Evolutionary conservation across 331 rosid genomes (phyloP).

Genomic region (Quercus tomentella): DNA sequence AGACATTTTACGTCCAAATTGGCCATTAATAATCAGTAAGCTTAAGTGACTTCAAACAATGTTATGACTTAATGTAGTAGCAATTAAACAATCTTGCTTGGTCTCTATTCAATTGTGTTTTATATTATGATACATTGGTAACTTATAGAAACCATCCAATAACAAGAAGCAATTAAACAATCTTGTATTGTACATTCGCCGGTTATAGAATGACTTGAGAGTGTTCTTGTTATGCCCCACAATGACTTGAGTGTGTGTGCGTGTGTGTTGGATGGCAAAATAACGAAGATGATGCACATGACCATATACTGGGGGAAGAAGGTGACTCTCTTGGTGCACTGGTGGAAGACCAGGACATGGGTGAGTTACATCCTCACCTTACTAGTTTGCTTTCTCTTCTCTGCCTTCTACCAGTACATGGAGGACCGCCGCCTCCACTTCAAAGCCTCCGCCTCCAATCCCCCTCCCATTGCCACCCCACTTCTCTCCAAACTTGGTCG

Average conservation of each 20-base stretch:
- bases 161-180: background rate
- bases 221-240: background rate
- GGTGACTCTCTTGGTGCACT: slow-evolving; percentile 3
- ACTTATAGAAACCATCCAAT: too few relatives aligned
- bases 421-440: slow-evolving; percentile 6
- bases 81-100: too few relatives aligned
- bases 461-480: background rate
- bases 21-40: too few relatives aligned
- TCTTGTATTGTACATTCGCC: background rate
- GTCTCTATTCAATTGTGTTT: too few relatives aligned
- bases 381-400: slow-evolving; percentile 19
- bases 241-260: background rate
- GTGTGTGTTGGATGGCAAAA: background rate
- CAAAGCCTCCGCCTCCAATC: background rate
- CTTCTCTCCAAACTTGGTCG: background rate
- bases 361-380: slow-evolving; percentile 6
- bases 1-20: too few relatives aligned
- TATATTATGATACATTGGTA: too few relatives aligned
- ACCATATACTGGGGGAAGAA: slow-evolving; percentile 17
- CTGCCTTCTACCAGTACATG: slow-evolving; percentile 15
- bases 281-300: slow-evolving; percentile 15
- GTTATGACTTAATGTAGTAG: too few relatives aligned
- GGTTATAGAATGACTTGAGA: background rate
- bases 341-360: slow-evolving; percentile 7
- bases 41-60: too few relatives aligned